Percentiles rank a stretch among this genome's conserved stretches.
phyloP scores from a whole-genome alignment of 2,329 filamentous ascomycete species.

The Lasiodiplodia sp. region DNA sequence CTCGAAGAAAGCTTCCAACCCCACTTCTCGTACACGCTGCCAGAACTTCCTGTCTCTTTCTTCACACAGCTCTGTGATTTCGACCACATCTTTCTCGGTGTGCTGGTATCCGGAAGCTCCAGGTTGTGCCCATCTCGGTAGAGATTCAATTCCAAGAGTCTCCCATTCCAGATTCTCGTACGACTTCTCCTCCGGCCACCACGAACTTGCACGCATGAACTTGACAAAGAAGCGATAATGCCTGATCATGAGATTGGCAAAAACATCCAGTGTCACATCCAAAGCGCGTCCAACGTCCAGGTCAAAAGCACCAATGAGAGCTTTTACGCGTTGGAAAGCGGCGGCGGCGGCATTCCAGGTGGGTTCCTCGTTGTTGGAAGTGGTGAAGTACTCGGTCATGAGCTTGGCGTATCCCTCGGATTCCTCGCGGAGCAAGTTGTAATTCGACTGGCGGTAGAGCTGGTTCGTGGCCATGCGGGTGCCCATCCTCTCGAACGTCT shows the following conservation, averaged over 20 bases:
- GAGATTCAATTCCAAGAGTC: slow-evolving; percentile 64
- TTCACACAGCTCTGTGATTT: slow-evolving; percentile 64
- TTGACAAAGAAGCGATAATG: slow-evolving; percentile 95
- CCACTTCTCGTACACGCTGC: slow-evolving; percentile 76
- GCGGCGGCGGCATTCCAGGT: slow-evolving; percentile 78
- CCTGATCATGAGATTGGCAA: slow-evolving; percentile 90
- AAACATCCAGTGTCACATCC: slow-evolving; percentile 93
- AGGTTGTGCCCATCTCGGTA: slow-evolving; percentile 88
- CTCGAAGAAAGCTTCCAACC: slow-evolving; percentile 87
- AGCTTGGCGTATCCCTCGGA: slow-evolving; percentile 97
- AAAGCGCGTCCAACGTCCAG: slow-evolving; percentile 93
- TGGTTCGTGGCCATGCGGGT: slow-evolving; percentile 92
- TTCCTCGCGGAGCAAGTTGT: slow-evolving; percentile 93
- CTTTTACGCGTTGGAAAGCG: slow-evolving; percentile 91
- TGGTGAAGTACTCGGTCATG: slow-evolving; percentile 93
- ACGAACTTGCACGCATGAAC: slow-evolving; percentile 87
- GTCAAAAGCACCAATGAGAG: slow-evolving; percentile 95
- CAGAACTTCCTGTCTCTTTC: slow-evolving; percentile 80
- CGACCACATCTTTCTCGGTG: slow-evolving; percentile 72
- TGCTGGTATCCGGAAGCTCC: slow-evolving; percentile 69
- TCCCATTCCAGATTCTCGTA: slow-evolving; percentile 57
- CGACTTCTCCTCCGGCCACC: slow-evolving; percentile 83
- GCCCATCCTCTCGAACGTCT: slow-evolving; percentile 82
- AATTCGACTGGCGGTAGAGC: slow-evolving; percentile 94
- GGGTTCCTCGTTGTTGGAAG: slow-evolving; percentile 76